Evolutionary conservation across 495 filamentous ascomycete genomes (phyloP).

Genomic region (Platismatia glauca): DNA sequence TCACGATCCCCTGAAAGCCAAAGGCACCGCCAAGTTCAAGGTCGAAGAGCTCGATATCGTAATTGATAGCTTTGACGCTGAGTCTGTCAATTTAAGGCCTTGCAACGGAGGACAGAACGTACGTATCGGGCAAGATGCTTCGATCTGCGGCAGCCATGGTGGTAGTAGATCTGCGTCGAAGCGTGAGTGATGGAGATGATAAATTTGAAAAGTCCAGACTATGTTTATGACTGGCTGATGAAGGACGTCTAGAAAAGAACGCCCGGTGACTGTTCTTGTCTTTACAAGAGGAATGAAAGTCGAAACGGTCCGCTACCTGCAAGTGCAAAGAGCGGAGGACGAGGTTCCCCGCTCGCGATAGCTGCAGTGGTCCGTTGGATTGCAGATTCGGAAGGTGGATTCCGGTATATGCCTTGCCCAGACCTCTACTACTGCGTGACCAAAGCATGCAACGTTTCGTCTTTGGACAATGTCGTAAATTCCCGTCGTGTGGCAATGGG

Average conservation of each 20-base stretch:
- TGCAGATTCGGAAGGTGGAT: not conserved
- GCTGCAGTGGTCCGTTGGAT: not conserved
- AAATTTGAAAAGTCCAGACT: not conserved
- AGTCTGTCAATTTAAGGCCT: not conserved
- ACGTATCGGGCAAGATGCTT: conserved; percentile 20
- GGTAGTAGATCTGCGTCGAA: not conserved
- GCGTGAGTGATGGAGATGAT: not conserved
- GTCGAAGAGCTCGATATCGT: conserved; percentile 71
- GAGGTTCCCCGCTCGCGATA: not conserved
- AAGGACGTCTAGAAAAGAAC: not conserved
- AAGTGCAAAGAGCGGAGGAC: not conserved
- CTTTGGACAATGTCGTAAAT: not conserved
- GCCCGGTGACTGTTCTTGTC: not conserved
- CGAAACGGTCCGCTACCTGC: not conserved
- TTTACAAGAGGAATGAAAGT: not conserved
- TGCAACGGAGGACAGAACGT: not conserved
- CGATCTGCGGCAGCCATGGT: conserved; percentile 18
- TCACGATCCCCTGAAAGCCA: conserved; percentile 74
- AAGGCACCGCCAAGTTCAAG: conserved; percentile 64
- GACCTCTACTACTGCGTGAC: not conserved
- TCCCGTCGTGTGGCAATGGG: not conserved
- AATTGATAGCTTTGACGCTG: conserved; percentile 76
- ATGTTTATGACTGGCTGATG: not conserved
- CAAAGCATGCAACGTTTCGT: conserved; percentile 1
- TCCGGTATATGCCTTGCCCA: not conserved